Evolutionary conservation across 192 early-diverging fungal genomes (phyloP), one percentile per base, ranked within the genome.

Genomic region (Backusella tarrabulga): DNA sequence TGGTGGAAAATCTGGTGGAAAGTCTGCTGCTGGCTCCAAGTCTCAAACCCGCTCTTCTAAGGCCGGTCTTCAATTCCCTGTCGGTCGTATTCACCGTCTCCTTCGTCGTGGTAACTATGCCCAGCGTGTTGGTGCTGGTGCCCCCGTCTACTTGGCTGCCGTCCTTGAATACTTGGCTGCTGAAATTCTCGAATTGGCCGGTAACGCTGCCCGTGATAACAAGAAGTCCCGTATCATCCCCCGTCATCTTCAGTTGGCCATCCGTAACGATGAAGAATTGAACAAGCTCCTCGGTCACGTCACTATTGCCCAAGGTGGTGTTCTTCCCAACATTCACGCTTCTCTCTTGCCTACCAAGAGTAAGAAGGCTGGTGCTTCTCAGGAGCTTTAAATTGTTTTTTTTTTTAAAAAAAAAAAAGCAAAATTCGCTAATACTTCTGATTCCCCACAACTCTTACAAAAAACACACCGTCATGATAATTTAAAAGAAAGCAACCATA

Each of bases 141-240:
- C 95, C 29, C 95, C 95, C 78, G 95, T 96, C 68, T 96, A 95
- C 66, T 66, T 75, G 15, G 95, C 95, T 77, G 95, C 95, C 73
- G 95, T 97, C 21, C 91, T 97, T 71, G 95, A 97, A 85, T 97
- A 96, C 87, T 88, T 96, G 68, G 91, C 88, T 77, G 95, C 95
- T 77, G 95, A 96, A 90, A 95, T 96, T 73, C 92, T 96, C 79
- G 95, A 96, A 81, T 85, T 96, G 54, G 95, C 95, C 35, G 95
- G 95, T 71, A 97, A 97, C 82, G 95, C 95, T 72, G 93, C 94
- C 69, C 91, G 94, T 79, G 94, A 95, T 84, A 95, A 95, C 90
- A 95, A 95, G 88, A 95, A 95, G 89, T 86, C 91, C 75, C 93
- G 95, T 87, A 95, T 96, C 83, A 95, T 96, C 76, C 95, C 95